Percentiles rank a stretch among this genome's conserved stretches.
These are phyloP conservation scores for Rubroshorea leprosula DNA, from an alignment of 345 rosid genomes.

Conservation along the genomic window DNA sequence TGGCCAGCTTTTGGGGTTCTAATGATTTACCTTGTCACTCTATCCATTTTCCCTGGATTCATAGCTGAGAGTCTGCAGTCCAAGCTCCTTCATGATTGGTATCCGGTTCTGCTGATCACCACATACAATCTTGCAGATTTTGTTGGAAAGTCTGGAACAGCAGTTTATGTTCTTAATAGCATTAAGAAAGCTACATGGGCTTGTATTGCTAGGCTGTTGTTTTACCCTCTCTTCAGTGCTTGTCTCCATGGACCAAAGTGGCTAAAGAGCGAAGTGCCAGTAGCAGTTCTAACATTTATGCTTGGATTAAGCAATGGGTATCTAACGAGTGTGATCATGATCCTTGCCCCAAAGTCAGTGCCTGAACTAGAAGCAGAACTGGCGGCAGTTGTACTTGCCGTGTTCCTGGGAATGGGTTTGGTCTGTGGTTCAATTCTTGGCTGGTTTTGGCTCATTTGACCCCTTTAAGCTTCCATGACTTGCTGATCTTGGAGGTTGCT, in stretches of 20 bases:
- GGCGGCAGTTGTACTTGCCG: slow-evolving; percentile 66
- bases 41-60: slow-evolving; percentile 85
- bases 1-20: slow-evolving; percentile 58
- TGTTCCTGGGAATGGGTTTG: slow-evolving; percentile 73
- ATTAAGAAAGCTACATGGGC: slow-evolving; percentile 60
- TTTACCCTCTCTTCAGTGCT: slow-evolving; percentile 68
- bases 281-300: slow-evolving; percentile 56
- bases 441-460: slow-evolving; percentile 75
- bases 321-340: slow-evolving; percentile 84
- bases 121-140: slow-evolving; percentile 71
- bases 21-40: slow-evolving; percentile 61
- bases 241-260: slow-evolving; percentile 78
- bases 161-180: slow-evolving; percentile 47
- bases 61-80: slow-evolving; percentile 62
- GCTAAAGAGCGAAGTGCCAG: slow-evolving; percentile 68
- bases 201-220: slow-evolving; percentile 54
- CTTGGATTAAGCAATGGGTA: slow-evolving; percentile 83
- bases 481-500: too few relatives aligned
- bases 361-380: slow-evolving; percentile 66
- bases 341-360: slow-evolving; percentile 66
- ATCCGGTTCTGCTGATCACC: slow-evolving; percentile 72
- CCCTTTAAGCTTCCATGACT: too few relatives aligned
- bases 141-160: slow-evolving; percentile 68
- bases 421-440: slow-evolving; percentile 74
- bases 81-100: slow-evolving; percentile 58